Conservation (phyloP, 2,329 filamentous ascomycete genomes). For the Dactylella cylindrospora region DNA sequence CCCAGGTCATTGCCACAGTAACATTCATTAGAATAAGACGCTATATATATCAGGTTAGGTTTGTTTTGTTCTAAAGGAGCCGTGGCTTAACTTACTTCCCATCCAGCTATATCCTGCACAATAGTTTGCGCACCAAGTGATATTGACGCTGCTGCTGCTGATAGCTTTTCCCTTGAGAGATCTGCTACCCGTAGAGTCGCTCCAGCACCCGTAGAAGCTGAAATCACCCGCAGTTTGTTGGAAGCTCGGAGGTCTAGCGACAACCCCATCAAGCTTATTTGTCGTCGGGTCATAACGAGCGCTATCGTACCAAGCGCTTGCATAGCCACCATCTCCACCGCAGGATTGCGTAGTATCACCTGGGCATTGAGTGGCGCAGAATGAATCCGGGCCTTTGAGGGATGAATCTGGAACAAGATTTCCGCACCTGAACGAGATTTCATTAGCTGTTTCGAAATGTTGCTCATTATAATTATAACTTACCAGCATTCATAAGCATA, state of each 20-base stretch:
- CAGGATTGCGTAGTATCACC: conserved; percentile 50
- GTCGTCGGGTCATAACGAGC: conserved; percentile 20
- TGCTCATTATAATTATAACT: conserved; percentile 47
- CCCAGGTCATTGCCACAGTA: conserved; percentile 53
- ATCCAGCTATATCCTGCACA: conserved; percentile 27
- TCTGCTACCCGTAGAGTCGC: conserved; percentile 20
- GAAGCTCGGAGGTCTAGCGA: conserved; percentile 23
- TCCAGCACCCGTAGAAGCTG: conserved; percentile 35
- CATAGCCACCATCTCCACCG: conserved; percentile 50
- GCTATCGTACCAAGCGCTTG: conserved; percentile 47
- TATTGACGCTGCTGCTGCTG: conserved; percentile 15
- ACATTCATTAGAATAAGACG: conserved; percentile 52
- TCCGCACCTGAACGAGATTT: conserved; percentile 51
- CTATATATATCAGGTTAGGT: no score
- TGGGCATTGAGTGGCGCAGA: conserved; percentile 48
- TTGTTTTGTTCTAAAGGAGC: no score
- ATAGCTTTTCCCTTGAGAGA: conserved; percentile 21
- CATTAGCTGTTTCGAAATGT: conserved; percentile 51
- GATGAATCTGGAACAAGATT: conserved; percentile 45
- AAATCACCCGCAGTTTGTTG: conserved; percentile 15
- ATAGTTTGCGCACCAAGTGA: conserved; percentile 29
- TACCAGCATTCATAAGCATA: conserved; percentile 19
- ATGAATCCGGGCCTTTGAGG: conserved; percentile 21
- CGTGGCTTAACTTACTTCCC: no score
- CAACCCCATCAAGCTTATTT: conserved; percentile 39